Conservation (phyloP, 169 alveolate genomes). For the Eimeria falciformis region DNA sequence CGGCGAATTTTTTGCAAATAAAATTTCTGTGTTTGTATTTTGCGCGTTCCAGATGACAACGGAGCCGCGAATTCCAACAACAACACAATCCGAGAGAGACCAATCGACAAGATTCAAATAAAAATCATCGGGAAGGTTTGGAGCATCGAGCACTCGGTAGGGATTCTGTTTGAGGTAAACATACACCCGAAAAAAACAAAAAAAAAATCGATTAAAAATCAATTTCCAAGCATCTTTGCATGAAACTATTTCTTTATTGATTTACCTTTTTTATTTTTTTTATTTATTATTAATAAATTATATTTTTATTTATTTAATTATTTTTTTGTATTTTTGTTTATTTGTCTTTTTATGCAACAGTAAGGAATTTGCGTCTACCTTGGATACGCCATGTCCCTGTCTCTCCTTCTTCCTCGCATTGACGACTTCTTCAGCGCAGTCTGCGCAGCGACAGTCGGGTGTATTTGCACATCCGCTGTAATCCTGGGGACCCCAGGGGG, state of each 20-base stretch:
- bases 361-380: neutral
- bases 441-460: neutral
- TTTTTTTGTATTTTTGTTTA: neutral
- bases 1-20: neutral
- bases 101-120: constrained; percentile 88
- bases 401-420: neutral
- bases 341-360: neutral
- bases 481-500: constrained; percentile 6
- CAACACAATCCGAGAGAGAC: constrained; percentile 86
- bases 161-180: constrained; percentile 61
- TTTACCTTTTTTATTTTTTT: neutral
- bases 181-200: neutral
- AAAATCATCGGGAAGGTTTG: constrained; percentile 94
- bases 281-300: neutral
- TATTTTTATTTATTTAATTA: neutral
- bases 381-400: neutral
- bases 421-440: neutral
- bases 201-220: neutral
- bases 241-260: neutral
- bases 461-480: neutral
- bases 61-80: constrained; percentile 94
- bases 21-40: neutral
- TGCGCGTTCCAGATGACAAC: neutral
- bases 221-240: neutral
- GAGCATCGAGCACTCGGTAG: constrained; percentile 83